Base-by-base conservation (phyloP, 2,329 filamentous ascomycete genomes). In the Phialemoniopsis sp. region DNA sequence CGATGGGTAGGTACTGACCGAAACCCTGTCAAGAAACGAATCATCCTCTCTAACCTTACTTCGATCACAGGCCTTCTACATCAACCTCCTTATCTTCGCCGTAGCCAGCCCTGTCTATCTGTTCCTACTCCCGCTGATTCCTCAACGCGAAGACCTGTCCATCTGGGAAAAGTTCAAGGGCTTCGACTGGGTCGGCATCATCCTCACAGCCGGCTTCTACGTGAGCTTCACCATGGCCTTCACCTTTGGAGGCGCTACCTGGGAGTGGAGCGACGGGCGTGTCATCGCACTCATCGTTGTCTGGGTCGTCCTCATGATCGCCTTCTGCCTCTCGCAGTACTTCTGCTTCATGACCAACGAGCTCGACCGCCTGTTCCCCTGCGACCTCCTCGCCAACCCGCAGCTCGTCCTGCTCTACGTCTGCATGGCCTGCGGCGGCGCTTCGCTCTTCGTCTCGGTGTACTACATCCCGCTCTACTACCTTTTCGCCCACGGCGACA, bases 381-480 rank as follows among this genome's bases (percentile, higher is more conserved):
- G 63, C 1, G 58, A 74, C 5, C 64, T 78, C 34, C 50, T 76
- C 3, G 49, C 47, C 13, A 51, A 50, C 14, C 52, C 52, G 5
- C 58, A 59, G 3, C 50, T 65, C 33, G 45, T 71, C 8, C 46
- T 73, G 1, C 54, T 78, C 0, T 73, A 67, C 46, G 49, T 68
- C 18, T 48, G 55, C 7, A 67, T 59, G 15, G 49, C 47, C 12
- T 45, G 36, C 5, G 39, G 40, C 13, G 46, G 46, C n/a, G 44
- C 50, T 12, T 45, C 46, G 8, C 38, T 43, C 30, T 60, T 58
- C 34, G 46, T 62, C 10, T 34, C 48, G 13, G 51, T 68, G 15
- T 77, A 74, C 51, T 76, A 68, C 50, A 63, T 76, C n/a, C 73
- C 73, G 0, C 50, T 76, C 2, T 74, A 63, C 52, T 77, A 75